Evolutionary conservation across 345 rosid genomes (phyloP).

Genomic region (Gossypium thurberi): DNA sequence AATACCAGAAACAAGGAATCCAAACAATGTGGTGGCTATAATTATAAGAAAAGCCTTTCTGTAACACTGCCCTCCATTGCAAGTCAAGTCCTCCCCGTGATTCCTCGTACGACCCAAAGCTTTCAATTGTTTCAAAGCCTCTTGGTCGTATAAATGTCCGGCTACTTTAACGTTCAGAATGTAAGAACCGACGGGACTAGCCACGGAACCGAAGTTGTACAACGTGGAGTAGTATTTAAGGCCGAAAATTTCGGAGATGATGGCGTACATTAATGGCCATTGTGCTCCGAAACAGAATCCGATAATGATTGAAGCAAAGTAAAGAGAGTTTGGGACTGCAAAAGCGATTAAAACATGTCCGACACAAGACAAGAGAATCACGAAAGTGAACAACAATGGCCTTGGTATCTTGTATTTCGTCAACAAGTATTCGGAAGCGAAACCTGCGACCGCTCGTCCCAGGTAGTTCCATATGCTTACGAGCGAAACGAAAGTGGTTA

Average conservation of each 20-base stretch:
- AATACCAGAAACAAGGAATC: constrained; percentile 31
- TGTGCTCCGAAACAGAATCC: constrained; percentile 53
- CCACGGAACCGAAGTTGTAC: constrained; percentile 36
- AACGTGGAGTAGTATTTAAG: constrained; percentile 47
- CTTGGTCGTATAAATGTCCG: constrained; percentile 42
- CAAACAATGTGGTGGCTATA: constrained; percentile 37
- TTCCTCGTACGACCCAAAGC: constrained; percentile 20
- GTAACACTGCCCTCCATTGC: constrained; percentile 39
- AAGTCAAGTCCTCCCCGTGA: constrained; percentile 25
- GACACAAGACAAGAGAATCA: constrained; percentile 33
- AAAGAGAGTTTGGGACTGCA: constrained; percentile 40
- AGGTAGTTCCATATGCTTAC: constrained; percentile 55
- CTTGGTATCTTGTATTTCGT: constrained; percentile 40
- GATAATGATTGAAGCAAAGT: constrained; percentile 40
- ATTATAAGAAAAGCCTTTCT: constrained; percentile 34
- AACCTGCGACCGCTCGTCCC: constrained; percentile 45
- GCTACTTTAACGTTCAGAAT: constrained; percentile 40
- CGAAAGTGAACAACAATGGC: constrained; percentile 33
- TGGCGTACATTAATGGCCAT: constrained; percentile 40
- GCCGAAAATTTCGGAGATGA: constrained; percentile 49
- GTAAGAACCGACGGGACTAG: constrained; percentile 46
- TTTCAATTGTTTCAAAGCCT: constrained; percentile 32
- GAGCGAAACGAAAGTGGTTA: constrained; percentile 42
- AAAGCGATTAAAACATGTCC: constrained; percentile 46
- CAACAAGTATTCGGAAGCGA: constrained; percentile 37